phyloP scores from a whole-genome alignment of 1,284 basidiomycete species.

The Stygiomarasmius scandens region DNA sequence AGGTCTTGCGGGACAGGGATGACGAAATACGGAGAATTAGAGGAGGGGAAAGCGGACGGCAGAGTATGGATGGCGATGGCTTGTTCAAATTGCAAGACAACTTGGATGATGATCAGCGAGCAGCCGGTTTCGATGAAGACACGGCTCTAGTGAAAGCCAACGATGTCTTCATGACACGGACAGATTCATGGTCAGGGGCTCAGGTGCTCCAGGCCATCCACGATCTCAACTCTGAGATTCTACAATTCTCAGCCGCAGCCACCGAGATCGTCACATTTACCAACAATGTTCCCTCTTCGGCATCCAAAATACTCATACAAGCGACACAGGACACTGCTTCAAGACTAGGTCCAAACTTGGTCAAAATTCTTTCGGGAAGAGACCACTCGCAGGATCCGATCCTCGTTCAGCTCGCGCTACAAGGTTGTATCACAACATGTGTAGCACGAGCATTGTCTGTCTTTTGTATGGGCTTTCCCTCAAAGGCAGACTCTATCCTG shows the following conservation, averaged over 20 bases:
- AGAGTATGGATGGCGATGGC: not conserved
- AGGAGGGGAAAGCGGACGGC: not conserved
- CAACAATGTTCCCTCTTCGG: constrained; percentile 34
- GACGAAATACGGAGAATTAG: constrained; percentile 55
- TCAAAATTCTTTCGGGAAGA: constrained; percentile 56
- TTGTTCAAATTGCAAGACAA: not conserved
- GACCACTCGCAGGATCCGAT: constrained; percentile 76
- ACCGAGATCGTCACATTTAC: constrained; percentile 63
- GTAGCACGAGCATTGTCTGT: constrained; percentile 64
- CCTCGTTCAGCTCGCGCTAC: constrained; percentile 71
- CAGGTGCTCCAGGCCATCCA: constrained; percentile 78
- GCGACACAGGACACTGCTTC: constrained; percentile 60
- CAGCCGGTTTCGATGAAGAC: constrained; percentile 27
- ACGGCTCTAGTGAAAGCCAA: constrained; percentile 52
- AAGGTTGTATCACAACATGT: constrained; percentile 67
- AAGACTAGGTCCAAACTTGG: constrained; percentile 61
- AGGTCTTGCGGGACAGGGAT: constrained; percentile 49
- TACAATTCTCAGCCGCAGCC: constrained; percentile 73
- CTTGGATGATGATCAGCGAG: constrained; percentile 3
- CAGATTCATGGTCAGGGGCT: constrained; percentile 73
- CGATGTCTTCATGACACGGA: constrained; percentile 71
- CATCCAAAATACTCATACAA: constrained; percentile 41
- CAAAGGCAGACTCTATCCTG: constrained; percentile 66
- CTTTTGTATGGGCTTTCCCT: constrained; percentile 73
- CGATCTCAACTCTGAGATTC: constrained; percentile 76